A percentile compares a stretch with the other conserved stretches of the same genome.
Evolutionary conservation across 2,329 filamentous ascomycete species (phyloP).

Genomic region (Chlorencoelia australis): DNA sequence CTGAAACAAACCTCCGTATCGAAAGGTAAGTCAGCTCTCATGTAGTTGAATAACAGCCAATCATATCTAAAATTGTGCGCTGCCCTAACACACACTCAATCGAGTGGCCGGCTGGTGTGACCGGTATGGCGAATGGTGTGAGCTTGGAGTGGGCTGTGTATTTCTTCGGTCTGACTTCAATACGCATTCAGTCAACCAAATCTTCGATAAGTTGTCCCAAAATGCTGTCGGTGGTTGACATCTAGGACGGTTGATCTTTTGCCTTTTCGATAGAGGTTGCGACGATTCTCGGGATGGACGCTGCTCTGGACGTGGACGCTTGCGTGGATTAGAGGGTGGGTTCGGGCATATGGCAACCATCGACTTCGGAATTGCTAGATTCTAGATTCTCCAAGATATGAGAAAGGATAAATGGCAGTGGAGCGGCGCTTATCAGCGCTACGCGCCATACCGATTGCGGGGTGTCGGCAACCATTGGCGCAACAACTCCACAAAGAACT

Average conservation of each 20-base stretch:
- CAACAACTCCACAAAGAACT: too few relatives aligned
- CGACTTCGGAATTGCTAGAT: not conserved
- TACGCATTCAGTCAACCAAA: conserved; percentile 4
- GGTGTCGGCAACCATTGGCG: too few relatives aligned
- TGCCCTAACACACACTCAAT: too few relatives aligned
- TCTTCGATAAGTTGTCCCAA: too few relatives aligned
- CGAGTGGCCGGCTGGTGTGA: conserved; percentile 1
- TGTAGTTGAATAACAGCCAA: too few relatives aligned
- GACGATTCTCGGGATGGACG: not conserved
- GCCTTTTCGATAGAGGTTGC: conserved; percentile 1
- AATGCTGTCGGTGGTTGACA: conserved; percentile 3
- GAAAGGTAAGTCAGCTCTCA: too few relatives aligned
- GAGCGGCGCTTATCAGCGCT: not conserved
- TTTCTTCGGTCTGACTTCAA: conserved; percentile 5
- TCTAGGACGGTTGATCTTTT: not conserved
- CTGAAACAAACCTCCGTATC: too few relatives aligned
- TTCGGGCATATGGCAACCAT: not conserved
- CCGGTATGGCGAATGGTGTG: conserved; percentile 1
- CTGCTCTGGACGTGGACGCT: not conserved
- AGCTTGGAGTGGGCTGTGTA: not conserved
- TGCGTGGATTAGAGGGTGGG: not conserved
- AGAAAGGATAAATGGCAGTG: not conserved
- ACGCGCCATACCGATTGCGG: not conserved
- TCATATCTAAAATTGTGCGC: too few relatives aligned
- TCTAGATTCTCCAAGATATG: not conserved